Evolutionary conservation across 2,329 filamentous ascomycete species (phyloP), one percentile per base, ranked within the genome.

Genomic region (Diplodia corticola): DNA sequence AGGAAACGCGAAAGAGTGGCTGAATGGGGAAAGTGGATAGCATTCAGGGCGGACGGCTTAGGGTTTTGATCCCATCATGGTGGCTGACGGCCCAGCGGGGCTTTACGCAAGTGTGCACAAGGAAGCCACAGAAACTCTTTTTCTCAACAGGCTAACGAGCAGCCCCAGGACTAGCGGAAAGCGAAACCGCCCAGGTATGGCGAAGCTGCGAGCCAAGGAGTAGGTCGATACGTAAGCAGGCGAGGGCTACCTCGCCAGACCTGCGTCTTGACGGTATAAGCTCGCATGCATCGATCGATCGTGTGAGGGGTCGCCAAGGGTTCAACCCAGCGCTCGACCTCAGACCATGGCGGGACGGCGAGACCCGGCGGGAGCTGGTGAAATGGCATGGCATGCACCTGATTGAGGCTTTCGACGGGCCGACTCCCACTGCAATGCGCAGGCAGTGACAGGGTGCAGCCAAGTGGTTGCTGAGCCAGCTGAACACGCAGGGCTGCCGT

Each of bases 61-160:
- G 44, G 44, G 40, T 61, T 61, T 61, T 50, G 40, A 61, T 49
- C 49, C 49, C 44, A 49, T 61, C 57, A 61, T 61, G 4, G 40
- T 44, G 26, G 26, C 57, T 20, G 44, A 22, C 28, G n/a, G 57
- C 26, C 26, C 13, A 20, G 9, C 44, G 20, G 57, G 44, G n/a
- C 44, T 28, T 46, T 49, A 61, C 10, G 13, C 26, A 48, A 46
- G 37, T 40, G 46, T 15, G 20, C 5, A 44, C 54, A 57, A 33
- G 55, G 54, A 46, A 59, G 20, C 26, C 12, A 44, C 28, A 61
- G n/a, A 61, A 61, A 28, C n/a, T 24, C 51, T 55, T 22, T 55
- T 37, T 12, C 35, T 61, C 12, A 61, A 35, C 44, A 28, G 57
- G 33, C 44, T 49, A 49, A 35, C 22, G 44, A 61, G 48, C 57